Percentiles rank a stretch among this genome's conserved stretches.
Conservation (phyloP, 1,284 basidiomycete species). For the Pseudozyma thailandica region DNA sequence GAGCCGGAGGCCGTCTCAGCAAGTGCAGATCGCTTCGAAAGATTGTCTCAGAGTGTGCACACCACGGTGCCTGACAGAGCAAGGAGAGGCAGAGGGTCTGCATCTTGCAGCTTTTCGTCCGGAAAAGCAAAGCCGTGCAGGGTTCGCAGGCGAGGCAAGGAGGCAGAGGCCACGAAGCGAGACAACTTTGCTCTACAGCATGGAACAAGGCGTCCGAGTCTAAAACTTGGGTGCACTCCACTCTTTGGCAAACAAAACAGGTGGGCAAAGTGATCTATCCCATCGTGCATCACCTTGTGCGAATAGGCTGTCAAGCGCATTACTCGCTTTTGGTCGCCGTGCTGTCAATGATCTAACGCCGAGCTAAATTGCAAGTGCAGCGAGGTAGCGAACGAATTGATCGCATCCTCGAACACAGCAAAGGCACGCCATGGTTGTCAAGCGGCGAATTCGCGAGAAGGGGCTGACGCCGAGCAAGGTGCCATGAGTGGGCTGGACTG, state of each 20-base stretch:
- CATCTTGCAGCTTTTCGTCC: not conserved
- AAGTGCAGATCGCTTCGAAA: slow-evolving; percentile 2
- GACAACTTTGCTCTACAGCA: not conserved
- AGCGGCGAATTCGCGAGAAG: too few species aligned
- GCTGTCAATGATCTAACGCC: too few species aligned
- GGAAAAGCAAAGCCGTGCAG: not conserved
- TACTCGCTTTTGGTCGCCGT: too few species aligned
- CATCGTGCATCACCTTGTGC: not conserved
- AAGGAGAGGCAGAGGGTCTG: not conserved
- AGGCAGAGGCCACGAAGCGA: slow-evolving; percentile 1
- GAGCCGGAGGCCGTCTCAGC: slow-evolving; percentile 4
- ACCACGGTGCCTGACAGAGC: not conserved
- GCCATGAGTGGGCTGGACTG: too few species aligned
- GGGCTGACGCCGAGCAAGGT: too few species aligned
- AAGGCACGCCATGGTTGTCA: too few species aligned
- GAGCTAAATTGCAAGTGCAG: too few species aligned
- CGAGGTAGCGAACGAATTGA: too few species aligned
- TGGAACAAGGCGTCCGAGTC: not conserved
- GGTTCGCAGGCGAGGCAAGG: not conserved
- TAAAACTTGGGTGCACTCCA: not conserved
- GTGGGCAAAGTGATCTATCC: not conserved
- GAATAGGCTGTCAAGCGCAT: too few species aligned
- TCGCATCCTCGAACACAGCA: too few species aligned
- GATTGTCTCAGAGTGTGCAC: not conserved
- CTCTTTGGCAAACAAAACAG: not conserved